Evolutionary conservation across 805 yeast species (phyloP).

Genomic region (Starmerella sp.): DNA sequence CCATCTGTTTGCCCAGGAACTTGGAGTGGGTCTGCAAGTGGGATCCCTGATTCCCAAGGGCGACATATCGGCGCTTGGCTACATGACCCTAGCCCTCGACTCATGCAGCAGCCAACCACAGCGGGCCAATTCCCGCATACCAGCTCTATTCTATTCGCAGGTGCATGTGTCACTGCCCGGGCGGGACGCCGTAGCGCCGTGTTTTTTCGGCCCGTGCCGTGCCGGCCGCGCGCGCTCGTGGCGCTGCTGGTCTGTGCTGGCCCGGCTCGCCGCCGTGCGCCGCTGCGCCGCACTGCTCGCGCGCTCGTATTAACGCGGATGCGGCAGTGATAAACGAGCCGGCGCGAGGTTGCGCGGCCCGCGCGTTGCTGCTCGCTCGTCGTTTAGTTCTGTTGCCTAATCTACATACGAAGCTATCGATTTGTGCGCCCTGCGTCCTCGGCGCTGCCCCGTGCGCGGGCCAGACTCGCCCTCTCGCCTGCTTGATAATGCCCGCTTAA

Average conservation of each 20-base stretch:
- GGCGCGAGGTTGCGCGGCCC: no score
- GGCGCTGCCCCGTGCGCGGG: no score
- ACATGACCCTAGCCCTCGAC: slow-evolving; percentile 1
- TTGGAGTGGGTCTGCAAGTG: neutral
- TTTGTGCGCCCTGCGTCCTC: no score
- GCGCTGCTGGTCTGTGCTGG: no score
- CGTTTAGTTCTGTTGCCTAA: no score
- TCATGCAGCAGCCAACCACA: slow-evolving; percentile 2
- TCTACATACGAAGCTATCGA: no score
- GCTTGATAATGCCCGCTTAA: no score
- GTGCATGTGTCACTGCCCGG: neutral
- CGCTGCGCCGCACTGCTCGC: neutral
- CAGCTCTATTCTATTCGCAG: neutral
- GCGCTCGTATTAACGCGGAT: neutral
- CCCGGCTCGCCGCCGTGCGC: neutral
- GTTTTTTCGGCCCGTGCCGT: no score
- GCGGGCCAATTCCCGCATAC: neutral
- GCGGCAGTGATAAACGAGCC: neutral
- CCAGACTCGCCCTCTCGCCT: no score
- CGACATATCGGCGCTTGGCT: neutral
- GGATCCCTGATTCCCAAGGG: neutral
- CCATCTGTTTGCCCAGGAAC: neutral
- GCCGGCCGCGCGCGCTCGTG: no score
- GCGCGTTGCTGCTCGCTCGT: no score
- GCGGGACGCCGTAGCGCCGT: neutral